Evolutionary conservation across 2,329 filamentous ascomycete species (phyloP), one percentile per base, ranked within the genome.

Genomic region (Fusarium sp.): DNA sequence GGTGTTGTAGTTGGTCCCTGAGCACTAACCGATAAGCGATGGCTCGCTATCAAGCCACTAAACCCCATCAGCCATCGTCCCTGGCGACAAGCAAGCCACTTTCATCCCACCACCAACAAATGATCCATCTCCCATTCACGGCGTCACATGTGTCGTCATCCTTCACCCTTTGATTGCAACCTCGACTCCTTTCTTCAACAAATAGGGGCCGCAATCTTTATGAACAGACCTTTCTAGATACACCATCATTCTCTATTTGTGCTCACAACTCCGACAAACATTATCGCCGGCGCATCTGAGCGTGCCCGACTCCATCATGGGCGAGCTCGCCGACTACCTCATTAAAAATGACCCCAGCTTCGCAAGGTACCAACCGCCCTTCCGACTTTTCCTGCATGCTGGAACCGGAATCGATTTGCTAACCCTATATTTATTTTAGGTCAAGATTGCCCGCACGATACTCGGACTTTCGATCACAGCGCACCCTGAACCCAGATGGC

Each of bases 361-460:
- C 65, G 84, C 87, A 77, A 89, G 84, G 89, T 90, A 80, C 20
- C 24, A 46, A 14, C 36, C 40, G 16, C 14, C 46, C 35, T 38
- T 44, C 20, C 35, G 14, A 27, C 10, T 14, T 10, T 35, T 49
- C 22, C 17, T 5, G 16, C 22, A 27, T 61, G 12, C 22, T 24
- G 7, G 22, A 29, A 29, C 22, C 9, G 17, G 31, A 16, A 44
- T 44, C 11, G 8, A n/a, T 51, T n/a, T 9, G 16, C 20, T 55
- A 6, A 44, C 62, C 72, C n/a, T 67, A 61, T 7, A 12, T 6
- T 24, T 2, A 5, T n/a, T 27, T 20, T 74, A 94, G 92, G 84
- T 89, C 92, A 72, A 93, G 95, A 58, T 87, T 98, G 14, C 92
- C 94, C 14, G 95, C 94, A 6, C 90, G 98, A 53, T 98, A 97